Percentiles rank a stretch among this genome's conserved stretches.
Evolutionary conservation across 495 filamentous ascomycete genomes (phyloP).

Genomic region (Aspergillus sclerotiicarbonarius): DNA sequence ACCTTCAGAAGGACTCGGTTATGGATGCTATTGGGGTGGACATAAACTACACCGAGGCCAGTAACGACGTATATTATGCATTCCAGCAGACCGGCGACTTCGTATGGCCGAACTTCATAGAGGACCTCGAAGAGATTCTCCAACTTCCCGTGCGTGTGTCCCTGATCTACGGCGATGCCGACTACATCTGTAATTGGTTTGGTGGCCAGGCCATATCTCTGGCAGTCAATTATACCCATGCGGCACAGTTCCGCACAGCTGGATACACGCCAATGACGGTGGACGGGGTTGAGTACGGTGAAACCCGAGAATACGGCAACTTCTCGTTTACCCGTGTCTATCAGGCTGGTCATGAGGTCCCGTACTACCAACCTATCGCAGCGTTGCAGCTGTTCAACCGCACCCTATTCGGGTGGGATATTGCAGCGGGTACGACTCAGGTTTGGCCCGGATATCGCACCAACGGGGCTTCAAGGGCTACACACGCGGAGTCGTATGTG

Average conservation of each 20-base stretch:
- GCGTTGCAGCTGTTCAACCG: slow-evolving; percentile 53
- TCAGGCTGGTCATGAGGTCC: slow-evolving; percentile 59
- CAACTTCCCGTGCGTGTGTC: slow-evolving; percentile 58
- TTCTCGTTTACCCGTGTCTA: slow-evolving; percentile 59
- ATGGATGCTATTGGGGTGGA: slow-evolving; percentile 61
- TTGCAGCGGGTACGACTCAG: slow-evolving; percentile 48
- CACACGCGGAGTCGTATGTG: slow-evolving; percentile 56
- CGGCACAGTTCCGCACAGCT: slow-evolving; percentile 38
- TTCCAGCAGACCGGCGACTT: slow-evolving; percentile 54
- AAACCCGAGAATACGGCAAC: slow-evolving; percentile 55
- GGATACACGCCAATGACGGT: slow-evolving; percentile 49
- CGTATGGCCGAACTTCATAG: slow-evolving; percentile 49
- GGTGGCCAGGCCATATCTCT: slow-evolving; percentile 42
- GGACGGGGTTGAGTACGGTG: slow-evolving; percentile 41
- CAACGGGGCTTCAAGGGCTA: slow-evolving; percentile 47
- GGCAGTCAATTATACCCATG: slow-evolving; percentile 37
- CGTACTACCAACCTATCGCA: slow-evolving; percentile 54
- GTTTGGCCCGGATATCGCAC: slow-evolving; percentile 46
- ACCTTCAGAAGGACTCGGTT: slow-evolving; percentile 58
- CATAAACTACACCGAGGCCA: slow-evolving; percentile 63
- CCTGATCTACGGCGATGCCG: slow-evolving; percentile 64
- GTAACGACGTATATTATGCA: slow-evolving; percentile 45
- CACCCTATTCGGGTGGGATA: slow-evolving; percentile 50
- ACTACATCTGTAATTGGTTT: slow-evolving; percentile 57
- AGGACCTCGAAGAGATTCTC: slow-evolving; percentile 53